Percentiles rank a stretch among this genome's conserved stretches.
Evolutionary conservation across 139 green algal genomes (phyloP).

Genomic region (Volvox reticuliferus): DNA sequence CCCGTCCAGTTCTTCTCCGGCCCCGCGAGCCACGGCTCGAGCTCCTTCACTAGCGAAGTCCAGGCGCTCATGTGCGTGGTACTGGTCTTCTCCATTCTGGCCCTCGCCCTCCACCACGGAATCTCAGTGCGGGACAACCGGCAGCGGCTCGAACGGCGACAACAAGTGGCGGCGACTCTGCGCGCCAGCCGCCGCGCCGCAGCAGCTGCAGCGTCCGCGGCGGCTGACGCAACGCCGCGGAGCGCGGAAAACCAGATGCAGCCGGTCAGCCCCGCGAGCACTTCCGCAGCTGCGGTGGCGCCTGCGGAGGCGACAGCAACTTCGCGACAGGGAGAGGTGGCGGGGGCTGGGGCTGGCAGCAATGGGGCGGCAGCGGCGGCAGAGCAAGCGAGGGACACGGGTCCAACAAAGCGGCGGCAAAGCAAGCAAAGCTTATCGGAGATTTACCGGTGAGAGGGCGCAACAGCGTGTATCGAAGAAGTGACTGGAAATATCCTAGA

Average conservation of each 20-base stretch:
- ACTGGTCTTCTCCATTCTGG: constrained; percentile 46
- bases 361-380: not conserved
- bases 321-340: not conserved
- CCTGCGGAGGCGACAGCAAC: not conserved
- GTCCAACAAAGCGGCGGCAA: constrained; percentile 25
- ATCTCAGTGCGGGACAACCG: constrained; percentile 13
- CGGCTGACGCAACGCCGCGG: not conserved
- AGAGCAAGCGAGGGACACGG: not conserved
- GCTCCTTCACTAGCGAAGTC: constrained; percentile 51
- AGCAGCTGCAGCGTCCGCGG: constrained; percentile 45
- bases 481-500: too few species aligned
- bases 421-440: constrained; percentile 47
- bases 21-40: not conserved
- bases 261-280: constrained; percentile 30
- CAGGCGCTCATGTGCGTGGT: constrained; percentile 62
- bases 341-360: too few species aligned
- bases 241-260: constrained; percentile 6
- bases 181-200: constrained; percentile 35
- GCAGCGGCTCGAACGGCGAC: not conserved
- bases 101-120: constrained; percentile 58
- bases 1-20: constrained; percentile 32
- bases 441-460: constrained; percentile 36
- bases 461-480: too few species aligned
- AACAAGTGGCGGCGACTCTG: not conserved
- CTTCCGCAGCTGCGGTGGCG: not conserved